phyloP scores from a whole-genome alignment of 345 rosid genomes.

The Cardamine occulta region DNA sequence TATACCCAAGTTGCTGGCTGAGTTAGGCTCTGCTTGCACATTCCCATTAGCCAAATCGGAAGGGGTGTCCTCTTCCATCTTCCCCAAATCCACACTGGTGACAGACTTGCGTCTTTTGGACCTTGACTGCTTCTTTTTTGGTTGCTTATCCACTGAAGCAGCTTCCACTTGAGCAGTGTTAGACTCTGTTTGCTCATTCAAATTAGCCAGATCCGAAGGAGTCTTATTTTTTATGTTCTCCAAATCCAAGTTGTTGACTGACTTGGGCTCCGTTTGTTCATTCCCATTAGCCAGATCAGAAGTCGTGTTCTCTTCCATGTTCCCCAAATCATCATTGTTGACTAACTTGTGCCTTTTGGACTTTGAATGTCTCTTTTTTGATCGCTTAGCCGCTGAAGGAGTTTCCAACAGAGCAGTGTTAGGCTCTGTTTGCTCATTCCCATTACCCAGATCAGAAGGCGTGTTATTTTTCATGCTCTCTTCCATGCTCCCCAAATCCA shows the following conservation, averaged over 20 bases:
- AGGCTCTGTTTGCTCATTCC: conserved; percentile 20
- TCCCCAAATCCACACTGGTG: background rate
- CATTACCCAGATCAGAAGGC: background rate
- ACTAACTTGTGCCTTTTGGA: conserved; percentile 21
- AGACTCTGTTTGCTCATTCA: conserved; percentile 16
- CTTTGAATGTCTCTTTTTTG: conserved; percentile 15
- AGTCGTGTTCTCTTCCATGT: conserved; percentile 8
- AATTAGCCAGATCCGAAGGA: background rate
- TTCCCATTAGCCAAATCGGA: background rate
- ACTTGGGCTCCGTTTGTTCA: conserved; percentile 6
- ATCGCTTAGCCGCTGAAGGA: conserved; percentile 18
- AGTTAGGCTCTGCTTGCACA: background rate
- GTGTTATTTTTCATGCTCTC: background rate
- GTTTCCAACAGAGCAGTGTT: background rate
- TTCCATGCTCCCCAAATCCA: conserved; percentile 15
- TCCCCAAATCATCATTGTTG: conserved; percentile 14
- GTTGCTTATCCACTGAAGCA: background rate
- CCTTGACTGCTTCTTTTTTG: background rate
- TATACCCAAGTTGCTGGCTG: background rate
- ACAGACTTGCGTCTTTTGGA: background rate
- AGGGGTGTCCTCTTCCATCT: background rate
- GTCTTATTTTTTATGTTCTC: background rate
- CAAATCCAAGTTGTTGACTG: background rate
- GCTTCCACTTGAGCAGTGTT: background rate
- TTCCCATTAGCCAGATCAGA: conserved; percentile 15